Evolutionary conservation across 129 eudicot genomes (phyloP).

Genomic region (Erigeron canadensis): DNA sequence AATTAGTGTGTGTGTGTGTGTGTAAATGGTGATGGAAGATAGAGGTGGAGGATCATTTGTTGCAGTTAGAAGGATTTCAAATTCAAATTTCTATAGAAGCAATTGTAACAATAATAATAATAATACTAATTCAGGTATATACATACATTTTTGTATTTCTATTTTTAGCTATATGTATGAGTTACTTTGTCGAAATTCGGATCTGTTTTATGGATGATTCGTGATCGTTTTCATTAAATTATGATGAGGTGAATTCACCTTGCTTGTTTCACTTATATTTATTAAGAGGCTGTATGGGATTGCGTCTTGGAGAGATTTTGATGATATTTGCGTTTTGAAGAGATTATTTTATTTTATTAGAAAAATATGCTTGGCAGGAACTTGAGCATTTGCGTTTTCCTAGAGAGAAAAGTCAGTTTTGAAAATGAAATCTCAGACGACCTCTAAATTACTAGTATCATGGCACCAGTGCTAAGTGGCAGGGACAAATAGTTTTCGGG

Average conservation of each 20-base stretch:
- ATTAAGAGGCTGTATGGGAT: not conserved
- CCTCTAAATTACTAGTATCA: too few species aligned
- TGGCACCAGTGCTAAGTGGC: too few species aligned
- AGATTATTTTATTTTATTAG: too few species aligned
- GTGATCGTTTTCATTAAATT: slow-evolving; percentile 35
- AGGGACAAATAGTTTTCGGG: too few species aligned
- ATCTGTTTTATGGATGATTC: slow-evolving; percentile 35
- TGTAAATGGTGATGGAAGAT: slow-evolving; percentile 63
- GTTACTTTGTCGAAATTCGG: slow-evolving; percentile 28
- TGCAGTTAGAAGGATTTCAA: slow-evolving; percentile 90
- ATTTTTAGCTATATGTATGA: too few species aligned
- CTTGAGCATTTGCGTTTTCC: too few species aligned
- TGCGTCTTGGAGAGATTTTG: too few species aligned
- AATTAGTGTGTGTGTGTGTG: slow-evolving; percentile 25
- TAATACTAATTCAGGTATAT: slow-evolving; percentile 73
- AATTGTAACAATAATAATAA: slow-evolving; percentile 20
- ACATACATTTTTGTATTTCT: not conserved
- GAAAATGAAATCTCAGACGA: too few species aligned
- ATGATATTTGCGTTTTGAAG: too few species aligned
- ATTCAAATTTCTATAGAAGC: slow-evolving; percentile 60
- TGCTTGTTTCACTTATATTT: slow-evolving; percentile 13
- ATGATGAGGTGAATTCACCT: slow-evolving; percentile 38
- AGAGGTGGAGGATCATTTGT: slow-evolving; percentile 94
- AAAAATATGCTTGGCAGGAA: too few species aligned
- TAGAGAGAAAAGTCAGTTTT: too few species aligned